phyloP scores from a whole-genome alignment of 768 basidiomycete species.

The Phanerochaete sordida region DNA sequence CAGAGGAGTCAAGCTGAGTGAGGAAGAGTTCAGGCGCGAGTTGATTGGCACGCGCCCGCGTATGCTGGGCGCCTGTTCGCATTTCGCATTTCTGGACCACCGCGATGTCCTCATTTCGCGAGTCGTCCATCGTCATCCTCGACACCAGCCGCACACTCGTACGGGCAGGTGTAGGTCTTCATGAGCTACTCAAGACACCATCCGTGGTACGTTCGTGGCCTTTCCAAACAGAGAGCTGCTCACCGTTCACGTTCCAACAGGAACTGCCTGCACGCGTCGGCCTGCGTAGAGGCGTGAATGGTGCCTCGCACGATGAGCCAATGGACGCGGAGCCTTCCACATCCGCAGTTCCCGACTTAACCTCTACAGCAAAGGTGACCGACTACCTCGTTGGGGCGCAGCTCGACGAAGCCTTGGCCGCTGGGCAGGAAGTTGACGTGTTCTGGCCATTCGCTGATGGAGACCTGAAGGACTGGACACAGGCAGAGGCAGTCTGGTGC shows the following conservation, averaged over 20 bases:
- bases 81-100: conserved; percentile 2
- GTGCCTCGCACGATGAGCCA: conserved; percentile 15
- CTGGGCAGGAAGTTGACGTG: conserved; percentile 67
- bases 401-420: conserved; percentile 75
- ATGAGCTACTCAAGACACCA: conserved; percentile 77
- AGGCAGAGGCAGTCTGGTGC: conserved; percentile 88
- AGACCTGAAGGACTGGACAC: conserved; percentile 71
- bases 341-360: background rate
- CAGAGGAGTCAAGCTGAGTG: conserved; percentile 43
- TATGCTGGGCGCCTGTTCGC: background rate
- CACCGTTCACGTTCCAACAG: conserved; percentile 47
- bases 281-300: conserved; percentile 43
- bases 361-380: conserved; percentile 44
- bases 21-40: background rate
- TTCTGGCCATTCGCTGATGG: conserved; percentile 84
- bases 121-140: conserved; percentile 76
- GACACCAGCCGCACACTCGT: conserved; percentile 71
- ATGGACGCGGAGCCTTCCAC: conserved; percentile 25
- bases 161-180: conserved; percentile 74
- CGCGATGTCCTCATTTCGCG: conserved; percentile 45
- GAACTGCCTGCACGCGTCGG: conserved; percentile 81
- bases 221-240: no score
- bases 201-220: conserved; percentile 51
- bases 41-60: background rate
- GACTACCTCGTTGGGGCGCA: conserved; percentile 82